phyloP scores from a whole-genome alignment of 2,329 filamentous ascomycete genomes.

The Diaporthe citriasiana region DNA sequence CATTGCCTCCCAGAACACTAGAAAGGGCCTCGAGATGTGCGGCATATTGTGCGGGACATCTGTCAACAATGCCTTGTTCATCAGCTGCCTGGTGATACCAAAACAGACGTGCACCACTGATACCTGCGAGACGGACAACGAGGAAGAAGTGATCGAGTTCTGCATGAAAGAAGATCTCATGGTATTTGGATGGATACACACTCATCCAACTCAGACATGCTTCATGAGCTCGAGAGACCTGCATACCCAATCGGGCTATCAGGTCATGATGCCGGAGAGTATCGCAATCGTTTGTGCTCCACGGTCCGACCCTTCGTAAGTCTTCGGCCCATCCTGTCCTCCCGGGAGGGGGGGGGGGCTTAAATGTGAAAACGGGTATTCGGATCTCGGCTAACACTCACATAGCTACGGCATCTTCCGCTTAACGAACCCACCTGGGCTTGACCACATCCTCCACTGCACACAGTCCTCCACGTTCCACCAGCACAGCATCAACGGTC shows the following conservation, averaged over 20 bases:
- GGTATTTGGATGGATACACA: conserved; percentile 97
- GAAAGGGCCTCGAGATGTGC: conserved; percentile 89
- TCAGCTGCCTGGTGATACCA: conserved; percentile 89
- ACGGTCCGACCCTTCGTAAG: conserved; percentile 80
- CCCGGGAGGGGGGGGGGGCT: conserved; percentile 25
- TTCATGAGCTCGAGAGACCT: conserved; percentile 97
- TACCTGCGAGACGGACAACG: conserved; percentile 94
- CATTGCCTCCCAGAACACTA: conserved; percentile 82
- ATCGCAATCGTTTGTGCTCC: conserved; percentile 98
- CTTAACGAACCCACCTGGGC: conserved; percentile 91
- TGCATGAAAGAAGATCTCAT: conserved; percentile 87
- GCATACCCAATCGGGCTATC: conserved; percentile 94
- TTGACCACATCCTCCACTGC: conserved; percentile 87
- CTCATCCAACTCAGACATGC: conserved; percentile 95
- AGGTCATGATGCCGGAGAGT: conserved; percentile 96
- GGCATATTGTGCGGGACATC: conserved; percentile 93
- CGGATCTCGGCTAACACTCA: conserved; percentile 20
- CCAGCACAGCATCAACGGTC: conserved; percentile 74
- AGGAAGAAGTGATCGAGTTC: conserved; percentile 87
- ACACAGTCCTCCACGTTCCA: conserved; percentile 87
- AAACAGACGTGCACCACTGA: conserved; percentile 92
- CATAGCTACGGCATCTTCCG: conserved; percentile 90
- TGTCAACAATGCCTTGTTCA: conserved; percentile 93
- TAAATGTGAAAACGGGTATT: neutral
- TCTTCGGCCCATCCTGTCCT: conserved; percentile 44